phyloP scores from a whole-genome alignment of 2,329 filamentous ascomycete genomes.

The Trichoderma pleuroti region DNA sequence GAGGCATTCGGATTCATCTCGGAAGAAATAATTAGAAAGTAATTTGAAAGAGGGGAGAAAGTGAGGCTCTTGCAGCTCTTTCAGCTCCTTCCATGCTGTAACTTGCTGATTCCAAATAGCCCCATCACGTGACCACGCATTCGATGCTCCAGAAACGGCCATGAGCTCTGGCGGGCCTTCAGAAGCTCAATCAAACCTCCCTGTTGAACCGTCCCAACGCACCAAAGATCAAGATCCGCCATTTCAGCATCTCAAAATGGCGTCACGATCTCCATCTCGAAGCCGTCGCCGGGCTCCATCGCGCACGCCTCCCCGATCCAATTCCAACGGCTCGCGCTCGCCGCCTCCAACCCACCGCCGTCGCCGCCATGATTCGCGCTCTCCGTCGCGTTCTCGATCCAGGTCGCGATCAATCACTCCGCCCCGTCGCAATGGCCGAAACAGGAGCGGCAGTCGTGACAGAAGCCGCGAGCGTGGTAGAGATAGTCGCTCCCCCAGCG shows the following conservation, averaged over 20 bases:
- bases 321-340: conserved; percentile 36
- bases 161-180: conserved; percentile 1
- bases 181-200: background rate
- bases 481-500: conserved; percentile 37
- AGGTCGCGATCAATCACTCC: conserved; percentile 32
- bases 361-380: conserved; percentile 35
- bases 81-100: background rate
- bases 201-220: background rate
- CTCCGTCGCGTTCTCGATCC: conserved; percentile 23
- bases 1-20: background rate
- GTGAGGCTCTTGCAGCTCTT: background rate
- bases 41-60: background rate
- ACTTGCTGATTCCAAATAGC: too few species aligned
- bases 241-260: conserved; percentile 25
- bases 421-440: conserved; percentile 33
- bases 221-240: background rate
- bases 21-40: background rate
- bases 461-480: conserved; percentile 35
- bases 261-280: conserved; percentile 31
- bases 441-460: conserved; percentile 30
- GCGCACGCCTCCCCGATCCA: conserved; percentile 35
- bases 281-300: conserved; percentile 34
- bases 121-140: conserved; percentile 21
- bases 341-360: conserved; percentile 21
- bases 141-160: background rate